phyloP scores from a whole-genome alignment of 2,329 filamentous ascomycete genomes.

The Colletotrichum cordylinicola region DNA sequence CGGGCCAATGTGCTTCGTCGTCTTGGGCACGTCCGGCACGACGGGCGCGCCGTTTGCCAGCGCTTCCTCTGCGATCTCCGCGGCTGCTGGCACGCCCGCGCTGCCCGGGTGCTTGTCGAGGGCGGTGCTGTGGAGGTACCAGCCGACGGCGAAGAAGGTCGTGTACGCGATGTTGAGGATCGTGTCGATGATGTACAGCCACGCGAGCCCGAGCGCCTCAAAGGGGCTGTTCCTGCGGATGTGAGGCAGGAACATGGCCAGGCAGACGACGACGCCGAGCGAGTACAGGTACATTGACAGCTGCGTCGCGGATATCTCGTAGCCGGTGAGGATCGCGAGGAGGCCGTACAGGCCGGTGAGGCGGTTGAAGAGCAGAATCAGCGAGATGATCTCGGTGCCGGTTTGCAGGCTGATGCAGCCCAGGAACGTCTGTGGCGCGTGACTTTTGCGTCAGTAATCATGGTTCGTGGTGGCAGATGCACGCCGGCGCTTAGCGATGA shows the following conservation, averaged over 20 bases:
- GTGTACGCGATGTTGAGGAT: slow-evolving; percentile 85
- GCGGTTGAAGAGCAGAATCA: slow-evolving; percentile 89
- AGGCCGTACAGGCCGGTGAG: slow-evolving; percentile 89
- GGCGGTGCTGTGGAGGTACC: slow-evolving; percentile 75
- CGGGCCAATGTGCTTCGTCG: slow-evolving; percentile 30
- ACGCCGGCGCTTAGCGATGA: not conserved
- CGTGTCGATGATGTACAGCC: slow-evolving; percentile 85
- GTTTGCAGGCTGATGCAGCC: slow-evolving; percentile 86
- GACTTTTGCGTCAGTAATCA: not conserved
- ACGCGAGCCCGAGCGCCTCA: slow-evolving; percentile 81
- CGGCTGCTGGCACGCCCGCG: slow-evolving; percentile 16
- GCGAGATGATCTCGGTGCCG: slow-evolving; percentile 82
- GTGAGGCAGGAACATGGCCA: slow-evolving; percentile 76
- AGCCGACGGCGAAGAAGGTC: slow-evolving; percentile 78
- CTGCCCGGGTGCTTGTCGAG: slow-evolving; percentile 23
- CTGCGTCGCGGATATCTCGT: slow-evolving; percentile 81
- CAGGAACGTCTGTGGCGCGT: slow-evolving; percentile 76
- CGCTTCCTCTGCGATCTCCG: slow-evolving; percentile 15
- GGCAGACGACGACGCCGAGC: slow-evolving; percentile 70
- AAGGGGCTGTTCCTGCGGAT: slow-evolving; percentile 81
- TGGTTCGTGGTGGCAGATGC: not conserved
- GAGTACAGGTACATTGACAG: slow-evolving; percentile 93
- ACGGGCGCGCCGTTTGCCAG: slow-evolving; percentile 21
- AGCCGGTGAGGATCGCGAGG: slow-evolving; percentile 87
- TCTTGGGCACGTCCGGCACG: slow-evolving; percentile 19